Evolutionary conservation across 768 basidiomycete species (phyloP), one percentile per base, ranked within the genome.

Genomic region (Epithele typhae): DNA sequence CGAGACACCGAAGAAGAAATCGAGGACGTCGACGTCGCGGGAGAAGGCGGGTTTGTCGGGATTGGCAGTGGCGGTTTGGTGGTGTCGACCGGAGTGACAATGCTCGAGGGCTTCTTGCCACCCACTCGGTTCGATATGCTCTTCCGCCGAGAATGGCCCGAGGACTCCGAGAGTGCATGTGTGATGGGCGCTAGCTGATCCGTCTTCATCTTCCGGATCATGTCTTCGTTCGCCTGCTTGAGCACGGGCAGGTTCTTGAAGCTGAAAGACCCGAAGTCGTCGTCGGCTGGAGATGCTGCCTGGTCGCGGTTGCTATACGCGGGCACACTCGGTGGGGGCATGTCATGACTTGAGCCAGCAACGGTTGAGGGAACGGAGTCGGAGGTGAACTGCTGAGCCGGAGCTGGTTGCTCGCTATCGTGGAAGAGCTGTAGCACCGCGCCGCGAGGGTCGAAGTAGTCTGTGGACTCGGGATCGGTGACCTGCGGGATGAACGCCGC

Each of bases 221-320:
- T 84, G 62, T 98, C 94, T 67, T 99, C 96, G 64, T 99, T 99
- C 15, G 92, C 93, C 67, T 97, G 93, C 69, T 98, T 99, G 65
- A 98, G 71, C 6, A 96, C 80, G 0, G 92, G 92, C 34, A 97
- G 66, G 62, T 99, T 99, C 75, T 97, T 97, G 78, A 93, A 99
- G 67, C 87, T 92, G 73, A 99, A 99, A 0, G 92, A 84, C 18
- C 96, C 96, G 68, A 98, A 99, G 59, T 97, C 94, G 58, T 95
- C 92, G 53, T 79, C 81, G 15, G 78, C 77, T 25, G 82, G 77
- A 23, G 84, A 78, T 5, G 68, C 61, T 15, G 67, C 69, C 5
- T 61, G 59, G 10, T 77, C 73, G 25, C 66, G 64, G 25, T 8
- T 36, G n/a, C 54, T 73, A 62, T 43, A 57, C 55, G 49, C 51